Conservation (phyloP, 305 asterid genomes). For the Withania somnifera region DNA sequence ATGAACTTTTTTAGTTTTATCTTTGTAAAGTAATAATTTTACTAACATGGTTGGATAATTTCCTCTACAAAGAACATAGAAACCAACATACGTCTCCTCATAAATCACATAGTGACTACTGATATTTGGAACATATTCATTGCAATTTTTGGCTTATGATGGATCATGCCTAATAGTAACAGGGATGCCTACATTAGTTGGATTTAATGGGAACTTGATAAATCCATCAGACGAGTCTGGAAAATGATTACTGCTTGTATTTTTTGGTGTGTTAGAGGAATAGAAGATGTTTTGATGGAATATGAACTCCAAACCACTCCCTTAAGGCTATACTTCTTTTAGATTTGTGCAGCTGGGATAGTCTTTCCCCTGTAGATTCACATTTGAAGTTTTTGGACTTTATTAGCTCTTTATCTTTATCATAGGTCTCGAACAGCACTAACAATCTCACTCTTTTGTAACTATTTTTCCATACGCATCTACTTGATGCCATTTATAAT, state of each 20-base stretch:
- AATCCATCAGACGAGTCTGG: background rate
- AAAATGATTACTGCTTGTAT: background rate
- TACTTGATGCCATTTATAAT: background rate
- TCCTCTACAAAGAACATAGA: background rate
- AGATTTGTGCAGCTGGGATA: background rate
- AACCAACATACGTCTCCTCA: no score
- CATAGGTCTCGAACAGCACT: background rate
- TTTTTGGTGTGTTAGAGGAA: background rate
- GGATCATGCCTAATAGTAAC: background rate
- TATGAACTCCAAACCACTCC: background rate
- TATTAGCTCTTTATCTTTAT: background rate
- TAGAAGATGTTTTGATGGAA: background rate
- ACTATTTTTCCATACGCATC: background rate
- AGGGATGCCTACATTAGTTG: background rate
- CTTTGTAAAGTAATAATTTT: background rate
- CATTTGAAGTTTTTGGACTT: background rate
- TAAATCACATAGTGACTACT: no score
- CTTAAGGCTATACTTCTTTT: background rate
- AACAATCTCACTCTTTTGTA: background rate
- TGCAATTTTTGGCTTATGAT: background rate
- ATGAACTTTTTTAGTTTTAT: background rate
- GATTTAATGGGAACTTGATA: background rate
- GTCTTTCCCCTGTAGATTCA: background rate
- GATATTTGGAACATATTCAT: no score
- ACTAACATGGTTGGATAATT: background rate